Evolutionary conservation across 345 rosid species (phyloP), one percentile per base, ranked within the genome.

Genomic region (Microthlaspi erraticum): DNA sequence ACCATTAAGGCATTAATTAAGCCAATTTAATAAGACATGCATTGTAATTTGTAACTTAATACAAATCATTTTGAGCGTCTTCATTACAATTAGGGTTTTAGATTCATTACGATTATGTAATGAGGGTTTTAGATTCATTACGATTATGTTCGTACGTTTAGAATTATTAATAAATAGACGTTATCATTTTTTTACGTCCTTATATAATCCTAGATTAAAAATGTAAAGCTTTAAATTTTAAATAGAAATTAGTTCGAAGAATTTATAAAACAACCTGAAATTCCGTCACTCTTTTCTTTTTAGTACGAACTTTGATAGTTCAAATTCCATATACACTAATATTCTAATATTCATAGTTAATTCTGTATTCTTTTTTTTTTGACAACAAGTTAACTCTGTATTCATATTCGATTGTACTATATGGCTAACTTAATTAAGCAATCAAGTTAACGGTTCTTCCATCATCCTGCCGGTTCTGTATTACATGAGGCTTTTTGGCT

Each of bases 261-360:
- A 38, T 26, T 49, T 11, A 12, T 37, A 41, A 42, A 50, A 49
- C 49, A 50, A 51, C 33, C 39, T 58, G 49, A 58, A 58, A 58
- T 48, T 46, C 31, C 39, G 13, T 57, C 56, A 20, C 19, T 34
- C 4, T 12, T 39, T 66, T 12, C n/a, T 43, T 55, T 55, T 4
- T 23, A 8, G 29, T 12, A 12, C 19, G 10, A 33, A 8, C 3
- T 11, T n/a, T 43, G 14, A 56, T 19, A 44, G 23, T 34, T 56
- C 23, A 55, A 8, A 49, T 49, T n/a, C 46, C 20, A 36, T 20
- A 23, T 3, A 19, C 4, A 26, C 29, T 26, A 26, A 26, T 26
- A 26, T 26, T 26, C 4, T 26, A 26, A 26, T 26, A 26, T 26
- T 26, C 29, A 26, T 2, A 26, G 29, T 26, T 26, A 26, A 5